Percentiles rank a stretch among this genome's conserved stretches.
These are phyloP conservation scores for Arthrobotrys iridis DNA, from an alignment of 2,329 filamentous ascomycete species.

Conservation along the genomic window DNA sequence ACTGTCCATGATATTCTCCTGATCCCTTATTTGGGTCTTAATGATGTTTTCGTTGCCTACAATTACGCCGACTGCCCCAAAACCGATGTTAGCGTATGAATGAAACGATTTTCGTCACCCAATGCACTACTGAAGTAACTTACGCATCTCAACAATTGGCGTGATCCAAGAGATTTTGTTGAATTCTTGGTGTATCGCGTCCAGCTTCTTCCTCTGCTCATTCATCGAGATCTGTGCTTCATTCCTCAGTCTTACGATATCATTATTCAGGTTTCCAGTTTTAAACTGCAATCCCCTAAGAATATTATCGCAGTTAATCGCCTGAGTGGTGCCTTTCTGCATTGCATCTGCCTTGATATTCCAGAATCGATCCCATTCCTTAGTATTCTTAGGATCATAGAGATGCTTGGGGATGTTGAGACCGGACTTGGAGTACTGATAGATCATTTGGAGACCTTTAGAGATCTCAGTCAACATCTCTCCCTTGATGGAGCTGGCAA, in stretches of 20 bases:
- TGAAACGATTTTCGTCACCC: no score
- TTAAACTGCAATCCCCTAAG: neutral
- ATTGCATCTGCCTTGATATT: neutral
- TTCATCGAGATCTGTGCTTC: neutral
- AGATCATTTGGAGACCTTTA: neutral
- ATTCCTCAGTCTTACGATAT: neutral
- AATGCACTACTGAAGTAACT: no score
- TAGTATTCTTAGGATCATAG: neutral
- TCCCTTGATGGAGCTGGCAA: neutral
- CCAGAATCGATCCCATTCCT: neutral
- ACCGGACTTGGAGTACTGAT: neutral
- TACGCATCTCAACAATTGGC: no score
- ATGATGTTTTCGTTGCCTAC: no score
- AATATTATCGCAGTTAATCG: neutral
- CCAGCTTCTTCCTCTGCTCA: neutral
- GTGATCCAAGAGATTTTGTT: no score
- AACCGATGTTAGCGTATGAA: no score
- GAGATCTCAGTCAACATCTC: neutral
- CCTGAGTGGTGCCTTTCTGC: neutral
- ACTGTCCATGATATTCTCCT: neutral
- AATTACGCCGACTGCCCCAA: no score
- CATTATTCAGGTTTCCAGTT: neutral
- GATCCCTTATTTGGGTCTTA: neutral
- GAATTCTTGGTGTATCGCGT: neutral
- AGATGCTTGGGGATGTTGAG: neutral